Evolutionary conservation across 2,329 filamentous ascomycete species (phyloP).

Genomic region (Clarireedia hainanense): DNA sequence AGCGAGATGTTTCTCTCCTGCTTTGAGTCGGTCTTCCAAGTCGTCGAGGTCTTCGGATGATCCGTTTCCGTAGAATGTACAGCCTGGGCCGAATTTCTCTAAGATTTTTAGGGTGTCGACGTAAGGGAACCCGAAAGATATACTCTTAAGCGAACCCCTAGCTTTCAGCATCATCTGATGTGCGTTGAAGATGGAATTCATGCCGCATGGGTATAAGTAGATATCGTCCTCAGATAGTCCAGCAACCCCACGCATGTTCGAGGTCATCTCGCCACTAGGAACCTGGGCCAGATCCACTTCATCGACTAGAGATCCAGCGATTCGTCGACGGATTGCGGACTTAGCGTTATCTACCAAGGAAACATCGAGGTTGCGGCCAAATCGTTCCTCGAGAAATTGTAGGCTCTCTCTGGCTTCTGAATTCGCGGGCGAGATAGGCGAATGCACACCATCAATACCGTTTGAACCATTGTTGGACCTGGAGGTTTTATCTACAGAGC

Average conservation of each 20-base stretch:
- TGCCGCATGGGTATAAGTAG: constrained; percentile 80
- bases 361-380: constrained; percentile 81
- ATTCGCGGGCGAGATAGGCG: constrained; percentile 12
- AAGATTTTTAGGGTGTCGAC: constrained; percentile 94
- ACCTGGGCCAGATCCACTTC: constrained; percentile 59
- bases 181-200: constrained; percentile 90
- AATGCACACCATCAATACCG: not conserved
- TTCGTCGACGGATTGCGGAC: constrained; percentile 75
- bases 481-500: constrained; percentile 37
- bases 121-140: constrained; percentile 96
- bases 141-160: constrained; percentile 61
- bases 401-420: constrained; percentile 52
- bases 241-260: constrained; percentile 47
- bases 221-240: constrained; percentile 79
- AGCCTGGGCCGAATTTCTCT: constrained; percentile 88
- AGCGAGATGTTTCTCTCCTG: constrained; percentile 69
- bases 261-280: constrained; percentile 40
- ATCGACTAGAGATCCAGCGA: constrained; percentile 74
- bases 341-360: constrained; percentile 75
- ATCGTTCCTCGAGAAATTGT: constrained; percentile 86
- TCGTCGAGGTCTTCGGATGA: constrained; percentile 74
- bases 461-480: constrained; percentile 15
- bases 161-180: constrained; percentile 66
- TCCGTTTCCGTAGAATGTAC: constrained; percentile 78
- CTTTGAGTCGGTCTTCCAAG: constrained; percentile 61